Conservation (phyloP, 768 basidiomycete genomes). For the Leccinellum albellum region DNA sequence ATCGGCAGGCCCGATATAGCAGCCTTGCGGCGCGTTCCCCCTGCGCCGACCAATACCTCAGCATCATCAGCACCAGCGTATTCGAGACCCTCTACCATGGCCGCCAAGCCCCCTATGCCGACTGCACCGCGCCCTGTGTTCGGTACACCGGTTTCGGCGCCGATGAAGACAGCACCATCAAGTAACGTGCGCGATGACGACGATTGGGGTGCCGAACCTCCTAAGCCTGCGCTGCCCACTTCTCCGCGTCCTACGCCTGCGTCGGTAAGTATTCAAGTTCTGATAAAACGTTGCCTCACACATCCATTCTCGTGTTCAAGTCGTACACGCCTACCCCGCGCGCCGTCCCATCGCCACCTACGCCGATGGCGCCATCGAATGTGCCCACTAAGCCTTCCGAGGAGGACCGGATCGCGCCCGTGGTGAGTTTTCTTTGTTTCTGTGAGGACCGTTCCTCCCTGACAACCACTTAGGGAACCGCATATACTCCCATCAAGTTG, state of each 20-base stretch:
- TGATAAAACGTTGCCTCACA: background rate
- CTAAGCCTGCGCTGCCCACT: conserved; percentile 41
- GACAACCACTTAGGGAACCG: conserved; percentile 51
- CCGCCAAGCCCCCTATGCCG: conserved; percentile 33
- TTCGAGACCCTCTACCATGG: background rate
- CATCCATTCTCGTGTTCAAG: conserved; percentile 3
- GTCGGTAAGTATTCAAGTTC: conserved; percentile 29
- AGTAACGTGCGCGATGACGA: conserved; percentile 48
- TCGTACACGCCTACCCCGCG: conserved; percentile 25
- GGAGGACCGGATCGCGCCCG: conserved; percentile 81
- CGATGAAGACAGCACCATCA: conserved; percentile 35
- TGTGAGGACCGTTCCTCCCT: background rate
- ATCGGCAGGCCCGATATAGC: conserved; percentile 71
- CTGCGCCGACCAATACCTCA: conserved; percentile 18
- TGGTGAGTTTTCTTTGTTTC: conserved; percentile 36
- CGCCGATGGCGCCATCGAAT: conserved; percentile 43
- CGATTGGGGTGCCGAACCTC: conserved; percentile 57
- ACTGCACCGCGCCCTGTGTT: conserved; percentile 48
- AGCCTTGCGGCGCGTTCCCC: conserved; percentile 48
- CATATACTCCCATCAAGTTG: conserved; percentile 85
- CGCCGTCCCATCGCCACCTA: conserved; percentile 30
- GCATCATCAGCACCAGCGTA: background rate
- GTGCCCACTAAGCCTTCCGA: conserved; percentile 63
- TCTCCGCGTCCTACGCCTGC: conserved; percentile 42
- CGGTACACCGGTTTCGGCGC: conserved; percentile 41